These are phyloP conservation scores for Malassezia yamatoensis DNA, from an alignment of 1,284 basidiomycete genomes.

Conservation along the genomic window DNA sequence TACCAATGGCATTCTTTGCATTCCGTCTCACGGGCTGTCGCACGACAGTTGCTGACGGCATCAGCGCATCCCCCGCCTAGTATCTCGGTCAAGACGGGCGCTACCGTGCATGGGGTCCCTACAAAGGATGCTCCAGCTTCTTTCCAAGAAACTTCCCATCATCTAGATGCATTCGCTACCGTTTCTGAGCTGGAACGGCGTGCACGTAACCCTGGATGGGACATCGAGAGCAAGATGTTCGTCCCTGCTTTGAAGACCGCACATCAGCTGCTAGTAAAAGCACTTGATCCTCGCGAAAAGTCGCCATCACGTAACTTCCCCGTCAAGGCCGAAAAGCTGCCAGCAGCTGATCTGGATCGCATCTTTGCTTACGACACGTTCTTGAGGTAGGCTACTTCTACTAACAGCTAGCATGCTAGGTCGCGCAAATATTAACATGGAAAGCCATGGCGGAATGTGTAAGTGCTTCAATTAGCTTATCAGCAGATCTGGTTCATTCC, in stretches of 20 bases:
- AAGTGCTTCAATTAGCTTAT: not conserved
- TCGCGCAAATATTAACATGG: conserved; percentile 72
- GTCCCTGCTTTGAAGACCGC: conserved; percentile 18
- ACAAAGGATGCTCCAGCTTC: conserved; percentile 3
- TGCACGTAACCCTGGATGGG: conserved; percentile 36
- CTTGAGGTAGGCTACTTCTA: conserved; percentile 21
- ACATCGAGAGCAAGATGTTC: conserved; percentile 24
- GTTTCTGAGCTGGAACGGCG: conserved; percentile 36
- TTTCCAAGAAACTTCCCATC: conserved; percentile 5
- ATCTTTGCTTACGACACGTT: conserved; percentile 68
- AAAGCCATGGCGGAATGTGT: conserved; percentile 71
- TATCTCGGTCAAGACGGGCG: conserved; percentile 31
- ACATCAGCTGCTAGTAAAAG: conserved; percentile 18
- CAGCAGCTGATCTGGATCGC: conserved; percentile 53
- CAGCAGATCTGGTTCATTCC: conserved; percentile 61
- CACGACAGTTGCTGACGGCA: conserved; percentile 57
- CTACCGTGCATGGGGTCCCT: conserved; percentile 8
- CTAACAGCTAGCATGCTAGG: conserved; percentile 55
- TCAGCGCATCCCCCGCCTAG: conserved; percentile 46
- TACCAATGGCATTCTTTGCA: conserved; percentile 66
- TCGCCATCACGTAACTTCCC: conserved; percentile 54
- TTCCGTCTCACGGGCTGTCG: conserved; percentile 60
- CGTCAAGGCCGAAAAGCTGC: conserved; percentile 50
- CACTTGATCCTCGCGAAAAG: conserved; percentile 27
- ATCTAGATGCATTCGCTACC: conserved; percentile 32